Percentiles rank a stretch among this genome's conserved stretches.
Conservation (phyloP, 257 asterid genomes). For the Leptodermis oblonga region DNA sequence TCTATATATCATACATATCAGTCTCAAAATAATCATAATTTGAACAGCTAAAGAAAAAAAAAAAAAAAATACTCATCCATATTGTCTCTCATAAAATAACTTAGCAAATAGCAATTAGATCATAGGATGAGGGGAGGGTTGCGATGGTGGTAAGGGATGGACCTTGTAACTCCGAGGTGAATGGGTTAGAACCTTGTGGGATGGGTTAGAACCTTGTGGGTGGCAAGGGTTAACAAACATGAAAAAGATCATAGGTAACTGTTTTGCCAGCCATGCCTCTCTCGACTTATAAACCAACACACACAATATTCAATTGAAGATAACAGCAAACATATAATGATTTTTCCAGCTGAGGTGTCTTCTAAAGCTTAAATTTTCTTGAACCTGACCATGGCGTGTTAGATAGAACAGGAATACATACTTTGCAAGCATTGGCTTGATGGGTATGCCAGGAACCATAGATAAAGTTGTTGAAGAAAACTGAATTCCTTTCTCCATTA, state of each 20-base stretch:
- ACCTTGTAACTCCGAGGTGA: no score
- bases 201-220: no score
- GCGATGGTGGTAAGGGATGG: no score
- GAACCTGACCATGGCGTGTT: neutral
- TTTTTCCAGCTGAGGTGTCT: neutral
- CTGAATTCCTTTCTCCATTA: slow-evolving; percentile 67
- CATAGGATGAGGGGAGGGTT: no score
- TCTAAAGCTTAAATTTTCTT: neutral
- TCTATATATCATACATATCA: neutral
- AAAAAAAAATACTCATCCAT: neutral
- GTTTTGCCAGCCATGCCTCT: neutral
- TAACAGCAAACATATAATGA: neutral
- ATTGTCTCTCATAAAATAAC: neutral
- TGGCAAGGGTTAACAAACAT: no score
- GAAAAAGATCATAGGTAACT: neutral
- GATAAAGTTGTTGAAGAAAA: slow-evolving; percentile 67
- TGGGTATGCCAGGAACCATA: slow-evolving; percentile 88
- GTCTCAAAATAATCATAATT: neutral
- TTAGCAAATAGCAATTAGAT: neutral
- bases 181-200: no score
- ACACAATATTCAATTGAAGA: neutral
- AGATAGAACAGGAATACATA: slow-evolving; percentile 19
- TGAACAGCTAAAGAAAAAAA: neutral
- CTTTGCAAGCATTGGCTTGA: slow-evolving; percentile 98
- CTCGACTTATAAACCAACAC: neutral